Conservation (phyloP, 331 rosid species). For the Rhamnella rubrinervis region DNA sequence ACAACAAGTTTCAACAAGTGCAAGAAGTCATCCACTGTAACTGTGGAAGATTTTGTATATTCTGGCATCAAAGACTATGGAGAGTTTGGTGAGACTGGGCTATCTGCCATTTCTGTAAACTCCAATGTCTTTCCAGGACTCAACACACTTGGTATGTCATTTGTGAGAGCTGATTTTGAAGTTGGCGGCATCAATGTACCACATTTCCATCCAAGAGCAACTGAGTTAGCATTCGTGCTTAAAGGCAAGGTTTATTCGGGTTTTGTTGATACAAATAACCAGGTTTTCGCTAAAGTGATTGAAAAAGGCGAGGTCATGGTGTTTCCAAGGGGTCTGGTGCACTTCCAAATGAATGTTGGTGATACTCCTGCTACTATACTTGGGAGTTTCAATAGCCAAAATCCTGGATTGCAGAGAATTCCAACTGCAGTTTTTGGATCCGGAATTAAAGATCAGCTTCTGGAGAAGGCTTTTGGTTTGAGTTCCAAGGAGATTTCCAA, state of each 20-base stretch:
- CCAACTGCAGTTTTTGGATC: slow-evolving; percentile 76
- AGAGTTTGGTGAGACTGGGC: slow-evolving; percentile 58
- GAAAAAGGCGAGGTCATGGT: slow-evolving; percentile 94
- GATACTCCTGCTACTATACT: slow-evolving; percentile 66
- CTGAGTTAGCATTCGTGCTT: slow-evolving; percentile 75
- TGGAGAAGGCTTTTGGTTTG: slow-evolving; percentile 89
- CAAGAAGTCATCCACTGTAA: slow-evolving; percentile 71
- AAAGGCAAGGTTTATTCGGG: slow-evolving; percentile 82
- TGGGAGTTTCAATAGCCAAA: slow-evolving; percentile 90
- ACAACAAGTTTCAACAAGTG: slow-evolving; percentile 35
- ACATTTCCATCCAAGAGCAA: slow-evolving; percentile 87
- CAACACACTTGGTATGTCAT: slow-evolving; percentile 84
- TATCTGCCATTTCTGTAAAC: slow-evolving; percentile 59
- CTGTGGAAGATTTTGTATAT: slow-evolving; percentile 65
- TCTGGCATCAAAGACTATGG: slow-evolving; percentile 70
- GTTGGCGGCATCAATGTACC: slow-evolving; percentile 82
- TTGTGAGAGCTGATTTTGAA: slow-evolving; percentile 82
- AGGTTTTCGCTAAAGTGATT: slow-evolving; percentile 66
- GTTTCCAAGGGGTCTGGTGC: slow-evolving; percentile 81
- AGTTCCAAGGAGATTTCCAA: slow-evolving; percentile 54
- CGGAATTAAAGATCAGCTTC: slow-evolving; percentile 66
- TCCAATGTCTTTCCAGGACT: slow-evolving; percentile 75
- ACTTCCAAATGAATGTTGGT: slow-evolving; percentile 94
- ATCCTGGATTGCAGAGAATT: slow-evolving; percentile 74
- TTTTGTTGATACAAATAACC: slow-evolving; percentile 67